These are phyloP conservation scores for Pseudoperonospora humuli DNA, from an alignment of 352 stramenopile species.

Conservation along the genomic window DNA sequence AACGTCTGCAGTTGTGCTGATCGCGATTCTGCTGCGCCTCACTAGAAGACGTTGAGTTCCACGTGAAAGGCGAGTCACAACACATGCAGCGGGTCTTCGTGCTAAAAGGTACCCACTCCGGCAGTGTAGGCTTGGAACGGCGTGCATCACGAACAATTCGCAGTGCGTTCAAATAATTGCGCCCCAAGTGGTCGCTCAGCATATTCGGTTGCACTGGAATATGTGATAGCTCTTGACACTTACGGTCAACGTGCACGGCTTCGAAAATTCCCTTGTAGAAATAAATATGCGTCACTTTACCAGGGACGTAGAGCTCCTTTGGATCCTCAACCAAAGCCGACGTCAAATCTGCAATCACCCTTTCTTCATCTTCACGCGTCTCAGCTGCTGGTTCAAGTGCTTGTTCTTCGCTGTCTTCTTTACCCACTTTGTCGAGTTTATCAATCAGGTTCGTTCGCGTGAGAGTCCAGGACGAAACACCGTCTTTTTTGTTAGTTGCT, in stretches of 20 bases:
- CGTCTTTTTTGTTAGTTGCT: conserved; percentile 18
- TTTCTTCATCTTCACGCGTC: conserved; percentile 40
- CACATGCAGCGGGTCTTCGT: conserved; percentile 84
- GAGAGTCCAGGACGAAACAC: conserved; percentile 58
- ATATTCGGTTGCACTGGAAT: conserved; percentile 85
- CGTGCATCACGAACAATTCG: conserved; percentile 71
- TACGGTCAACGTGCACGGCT: conserved; percentile 70
- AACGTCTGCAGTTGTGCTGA: conserved; percentile 86
- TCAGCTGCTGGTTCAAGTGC: conserved; percentile 24
- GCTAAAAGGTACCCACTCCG: conserved; percentile 70
- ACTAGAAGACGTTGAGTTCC: conserved; percentile 85
- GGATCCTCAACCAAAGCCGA: conserved; percentile 46
- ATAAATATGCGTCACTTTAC: conserved; percentile 69
- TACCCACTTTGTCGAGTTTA: conserved; percentile 47
- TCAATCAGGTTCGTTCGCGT: conserved; percentile 73
- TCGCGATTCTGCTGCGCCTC: conserved; percentile 85
- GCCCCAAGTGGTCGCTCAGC: conserved; percentile 74
- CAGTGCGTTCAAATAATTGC: conserved; percentile 72
- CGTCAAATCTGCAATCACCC: conserved; percentile 46
- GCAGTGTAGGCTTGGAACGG: conserved; percentile 41
- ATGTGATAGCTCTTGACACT: conserved; percentile 57
- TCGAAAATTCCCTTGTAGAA: conserved; percentile 78
- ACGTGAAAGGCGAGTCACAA: conserved; percentile 84
- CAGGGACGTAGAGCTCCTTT: conserved; percentile 72
- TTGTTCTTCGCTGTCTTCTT: conserved; percentile 27